Evolutionary conservation across 2,329 filamentous ascomycete genomes (phyloP).

Genomic region (Xylaria sp.): DNA sequence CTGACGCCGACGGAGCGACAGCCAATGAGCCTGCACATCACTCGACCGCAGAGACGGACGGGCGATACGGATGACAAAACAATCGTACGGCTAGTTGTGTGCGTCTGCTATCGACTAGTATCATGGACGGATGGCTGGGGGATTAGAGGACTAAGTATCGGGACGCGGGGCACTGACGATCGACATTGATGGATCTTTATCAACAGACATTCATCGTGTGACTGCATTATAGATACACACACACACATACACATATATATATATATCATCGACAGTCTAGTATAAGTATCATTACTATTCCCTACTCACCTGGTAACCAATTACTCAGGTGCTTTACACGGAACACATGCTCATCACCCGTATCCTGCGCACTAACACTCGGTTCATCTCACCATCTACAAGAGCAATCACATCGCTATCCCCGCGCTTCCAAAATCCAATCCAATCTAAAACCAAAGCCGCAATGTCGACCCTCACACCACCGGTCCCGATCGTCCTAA

Average conservation of each 20-base stretch:
- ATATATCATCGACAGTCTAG: not conserved
- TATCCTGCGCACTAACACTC: not conserved
- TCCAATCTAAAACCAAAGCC: not conserved
- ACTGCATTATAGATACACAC: not conserved
- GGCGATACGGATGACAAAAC: conserved; percentile 9
- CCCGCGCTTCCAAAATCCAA: not conserved
- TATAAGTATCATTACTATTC: not conserved
- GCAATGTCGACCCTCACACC: conserved; percentile 26
- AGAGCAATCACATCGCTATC: not conserved
- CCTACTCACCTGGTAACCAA: too few relatives aligned
- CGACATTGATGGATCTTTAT: not conserved
- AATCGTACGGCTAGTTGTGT: not conserved
- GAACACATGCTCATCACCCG: not conserved
- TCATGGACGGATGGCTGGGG: too few relatives aligned
- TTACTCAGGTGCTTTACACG: not conserved
- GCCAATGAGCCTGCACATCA: conserved; percentile 8
- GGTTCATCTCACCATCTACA: not conserved
- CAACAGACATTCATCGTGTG: not conserved
- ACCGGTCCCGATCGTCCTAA: conserved; percentile 34
- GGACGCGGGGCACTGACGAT: not conserved
- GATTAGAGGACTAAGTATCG: not conserved
- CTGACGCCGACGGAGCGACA: not conserved
- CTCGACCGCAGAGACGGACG: conserved; percentile 22
- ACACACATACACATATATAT: too few relatives aligned
- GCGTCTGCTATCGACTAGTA: too few relatives aligned